Evolutionary conservation across 805 yeast genomes (phyloP), one percentile per base, ranked within the genome.

Genomic region (Diddensiella santjacobensis): DNA sequence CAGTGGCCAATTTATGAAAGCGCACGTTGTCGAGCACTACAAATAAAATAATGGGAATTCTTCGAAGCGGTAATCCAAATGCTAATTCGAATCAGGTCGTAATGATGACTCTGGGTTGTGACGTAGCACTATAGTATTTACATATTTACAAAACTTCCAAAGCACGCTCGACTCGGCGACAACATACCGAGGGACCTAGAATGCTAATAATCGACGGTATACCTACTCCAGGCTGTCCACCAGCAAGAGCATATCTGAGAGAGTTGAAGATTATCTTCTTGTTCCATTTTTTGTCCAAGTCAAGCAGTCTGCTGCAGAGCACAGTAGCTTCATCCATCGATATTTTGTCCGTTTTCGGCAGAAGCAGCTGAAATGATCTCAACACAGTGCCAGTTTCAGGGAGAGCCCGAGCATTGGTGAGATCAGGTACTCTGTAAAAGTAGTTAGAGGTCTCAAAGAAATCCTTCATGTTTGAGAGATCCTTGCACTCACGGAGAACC

Each of bases 221-320:
- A 15, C 80, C 79, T 23, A 83, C 68, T 0, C 96, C 96, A 0
- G 95, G 73, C 3, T 71, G 71, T 4, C 81, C 78, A 0, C 87
- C 95, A 11, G 87, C 74, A 20, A 88, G 61, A 0, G 90, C 90
- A 54, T 72, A 81, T 48, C 96, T 70, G 11, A 86, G 58, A 0
- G 80, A 58, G 56, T 78, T 79, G 59, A 78, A 84, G 1, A 85
- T 64, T 17, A 48, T 40, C 35, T 55, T 57, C 40, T 58, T 57
- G 17, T 55, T 29, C 38, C 31, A 40, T 15, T 46, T 26, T 20
- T 22, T 17, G 33, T 29, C 48, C 22, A 15, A 11, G 22, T 42
- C 26, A 15, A 52, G 31, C 2, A 36, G 31, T 15, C 40, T 3
- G 15, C 44, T 44, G 31, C 44, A 38, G 20, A 47, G 19, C 4